Percentiles rank a stretch among this genome's conserved stretches.
phyloP scores from a whole-genome alignment of 1,284 basidiomycete genomes.

The Tilletia caries region DNA sequence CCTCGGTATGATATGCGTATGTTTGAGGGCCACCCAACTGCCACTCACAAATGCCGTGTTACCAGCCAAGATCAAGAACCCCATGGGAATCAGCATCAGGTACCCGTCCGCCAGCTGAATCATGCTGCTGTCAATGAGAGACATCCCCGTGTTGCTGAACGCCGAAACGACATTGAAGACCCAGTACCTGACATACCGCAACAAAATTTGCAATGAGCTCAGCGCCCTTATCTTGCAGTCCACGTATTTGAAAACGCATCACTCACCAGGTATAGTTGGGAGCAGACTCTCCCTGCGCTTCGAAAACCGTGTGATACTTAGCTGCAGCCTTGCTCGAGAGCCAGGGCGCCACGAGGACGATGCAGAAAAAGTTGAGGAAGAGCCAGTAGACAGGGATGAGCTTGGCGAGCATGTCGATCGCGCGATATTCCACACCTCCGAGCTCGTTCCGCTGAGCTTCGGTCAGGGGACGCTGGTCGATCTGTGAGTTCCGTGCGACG shows the following conservation, averaged over 20 bases:
- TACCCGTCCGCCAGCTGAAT: conserved; percentile 77
- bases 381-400: conserved; percentile 41
- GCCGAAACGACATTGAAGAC: conserved; percentile 83
- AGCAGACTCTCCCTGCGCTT: conserved; percentile 37
- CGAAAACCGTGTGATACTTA: conserved; percentile 36
- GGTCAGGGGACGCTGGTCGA: conserved; percentile 65
- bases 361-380: conserved; percentile 26
- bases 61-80: conserved; percentile 75
- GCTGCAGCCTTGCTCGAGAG: conserved; percentile 35
- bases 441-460: conserved; percentile 83
- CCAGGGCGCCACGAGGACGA: conserved; percentile 47
- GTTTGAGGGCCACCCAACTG: too few species aligned
- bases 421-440: conserved; percentile 91
- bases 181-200: conserved; percentile 81
- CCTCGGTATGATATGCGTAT: too few species aligned
- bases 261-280: conserved; percentile 51
- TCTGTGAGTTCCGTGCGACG: conserved; percentile 72
- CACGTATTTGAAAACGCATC: too few species aligned
- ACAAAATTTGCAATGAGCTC: too few species aligned
- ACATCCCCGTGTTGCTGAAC: conserved; percentile 84
- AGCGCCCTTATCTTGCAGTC: too few species aligned
- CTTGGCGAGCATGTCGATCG: conserved; percentile 68
- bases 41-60: conserved; percentile 69
- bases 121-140: conserved; percentile 87
- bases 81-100: conserved; percentile 66